Percentiles rank a stretch among this genome's conserved stretches.
These are phyloP conservation scores for Pistacia atlantica DNA, from an alignment of 345 rosid species.

Conservation along the genomic window DNA sequence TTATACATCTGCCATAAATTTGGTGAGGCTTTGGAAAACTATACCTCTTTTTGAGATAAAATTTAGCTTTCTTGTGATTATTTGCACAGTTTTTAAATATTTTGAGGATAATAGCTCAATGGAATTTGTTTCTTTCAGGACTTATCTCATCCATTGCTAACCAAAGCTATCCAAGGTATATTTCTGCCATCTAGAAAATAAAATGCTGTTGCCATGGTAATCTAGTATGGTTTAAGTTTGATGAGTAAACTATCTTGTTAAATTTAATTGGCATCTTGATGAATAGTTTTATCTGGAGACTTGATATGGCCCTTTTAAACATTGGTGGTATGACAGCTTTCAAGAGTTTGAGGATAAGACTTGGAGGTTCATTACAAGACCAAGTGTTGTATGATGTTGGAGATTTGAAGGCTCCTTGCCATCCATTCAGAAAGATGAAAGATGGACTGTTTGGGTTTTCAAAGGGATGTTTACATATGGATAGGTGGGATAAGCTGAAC, in stretches of 20 bases:
- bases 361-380: slow-evolving; percentile 98
- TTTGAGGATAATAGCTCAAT: slow-evolving; percentile 4
- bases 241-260: slow-evolving; percentile 7
- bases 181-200: not conserved
- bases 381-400: slow-evolving; percentile 82
- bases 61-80: slow-evolving; percentile 5
- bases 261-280: not conserved
- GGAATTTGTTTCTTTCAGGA: slow-evolving; percentile 50
- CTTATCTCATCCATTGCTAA: slow-evolving; percentile 73
- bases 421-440: slow-evolving; percentile 61
- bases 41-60: not conserved
- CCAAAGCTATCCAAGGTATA: slow-evolving; percentile 76
- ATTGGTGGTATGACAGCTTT: slow-evolving; percentile 57
- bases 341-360: slow-evolving; percentile 72
- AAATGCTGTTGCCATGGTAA: not conserved
- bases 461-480: slow-evolving; percentile 87
- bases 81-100: slow-evolving; percentile 5
- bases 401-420: slow-evolving; percentile 60
- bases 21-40: slow-evolving; percentile 46
- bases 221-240: slow-evolving; percentile 9
- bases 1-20: slow-evolving; percentile 69
- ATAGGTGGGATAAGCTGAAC: slow-evolving; percentile 90
- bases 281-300: not conserved
- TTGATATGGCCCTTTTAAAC: slow-evolving; percentile 12
- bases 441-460: slow-evolving; percentile 87